Conservation (phyloP, 2,329 filamentous ascomycete genomes). For the Colletotrichum sp. region DNA sequence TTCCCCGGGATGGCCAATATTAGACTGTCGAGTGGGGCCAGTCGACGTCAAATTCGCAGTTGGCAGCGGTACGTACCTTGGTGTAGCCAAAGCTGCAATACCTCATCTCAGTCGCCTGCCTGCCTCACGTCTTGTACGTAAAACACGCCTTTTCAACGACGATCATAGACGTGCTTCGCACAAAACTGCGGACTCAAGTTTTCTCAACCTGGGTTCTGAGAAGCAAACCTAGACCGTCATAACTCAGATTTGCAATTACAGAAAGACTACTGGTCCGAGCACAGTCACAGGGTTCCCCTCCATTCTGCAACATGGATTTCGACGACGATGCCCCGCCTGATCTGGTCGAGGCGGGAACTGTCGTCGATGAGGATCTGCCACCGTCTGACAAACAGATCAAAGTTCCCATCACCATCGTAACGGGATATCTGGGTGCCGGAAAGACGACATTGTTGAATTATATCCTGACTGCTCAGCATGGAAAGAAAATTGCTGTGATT, state of each 20-base stretch:
- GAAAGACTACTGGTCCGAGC: slow-evolving; percentile 9
- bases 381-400: slow-evolving; percentile 58
- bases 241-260: not conserved
- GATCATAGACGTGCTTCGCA: not conserved
- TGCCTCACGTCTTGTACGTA: not conserved
- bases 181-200: not conserved
- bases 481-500: slow-evolving; percentile 97
- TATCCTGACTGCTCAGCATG: slow-evolving; percentile 92
- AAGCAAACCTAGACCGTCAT: not conserved
- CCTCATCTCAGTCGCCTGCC: not conserved
- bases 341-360: slow-evolving; percentile 54
- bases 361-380: slow-evolving; percentile 43
- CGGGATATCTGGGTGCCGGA: slow-evolving; percentile 91
- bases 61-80: not conserved
- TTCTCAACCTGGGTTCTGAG: not conserved
- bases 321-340: slow-evolving; percentile 73
- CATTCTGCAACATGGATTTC: slow-evolving; percentile 55
- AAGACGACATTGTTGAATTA: slow-evolving; percentile 97
- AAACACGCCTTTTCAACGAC: not conserved
- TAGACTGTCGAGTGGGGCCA: not conserved
- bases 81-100: not conserved
- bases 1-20: not conserved
- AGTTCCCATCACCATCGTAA: slow-evolving; percentile 86
- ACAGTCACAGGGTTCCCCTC: slow-evolving; percentile 13
- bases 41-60: slow-evolving; percentile 7